A percentile compares a stretch with the other conserved stretches of the same genome.
phyloP scores from a whole-genome alignment of 2,329 filamentous ascomycete species.

The Ceratocystis diversiconidia region DNA sequence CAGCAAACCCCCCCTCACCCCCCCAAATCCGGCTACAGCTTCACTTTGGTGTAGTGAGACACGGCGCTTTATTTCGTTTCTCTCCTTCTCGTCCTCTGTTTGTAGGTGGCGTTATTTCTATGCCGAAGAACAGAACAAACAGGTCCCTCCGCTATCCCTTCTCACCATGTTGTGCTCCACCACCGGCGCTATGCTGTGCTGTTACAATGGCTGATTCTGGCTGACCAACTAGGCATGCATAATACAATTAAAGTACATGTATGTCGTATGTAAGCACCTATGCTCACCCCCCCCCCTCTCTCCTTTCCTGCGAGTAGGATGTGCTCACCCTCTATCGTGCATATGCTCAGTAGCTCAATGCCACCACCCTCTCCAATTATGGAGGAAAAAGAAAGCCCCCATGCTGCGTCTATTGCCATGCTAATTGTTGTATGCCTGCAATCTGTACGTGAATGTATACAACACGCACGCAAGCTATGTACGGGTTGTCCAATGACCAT shows the following conservation, averaged over 20 bases:
- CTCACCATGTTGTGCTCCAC: background rate
- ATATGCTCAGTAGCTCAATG: background rate
- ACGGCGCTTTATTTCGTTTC: background rate
- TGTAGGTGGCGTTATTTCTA: background rate
- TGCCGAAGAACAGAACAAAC: background rate
- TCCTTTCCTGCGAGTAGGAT: conserved; percentile 1
- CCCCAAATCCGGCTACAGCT: background rate
- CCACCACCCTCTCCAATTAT: background rate
- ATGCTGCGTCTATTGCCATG: background rate
- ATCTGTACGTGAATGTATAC: background rate
- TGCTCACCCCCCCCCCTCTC: background rate
- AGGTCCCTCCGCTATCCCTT: background rate
- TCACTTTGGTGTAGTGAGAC: background rate
- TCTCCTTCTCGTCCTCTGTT: background rate
- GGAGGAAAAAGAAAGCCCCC: background rate
- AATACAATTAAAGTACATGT: background rate
- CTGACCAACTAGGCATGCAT: background rate
- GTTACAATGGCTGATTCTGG: background rate
- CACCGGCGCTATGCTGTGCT: background rate
- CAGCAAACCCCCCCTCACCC: background rate
- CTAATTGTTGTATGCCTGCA: background rate
- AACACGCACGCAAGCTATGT: too few relatives aligned
- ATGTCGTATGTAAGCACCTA: background rate
- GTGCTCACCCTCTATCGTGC: conserved; percentile 5
- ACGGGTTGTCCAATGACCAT: too few relatives aligned